Conservation (phyloP, 495 filamentous ascomycete genomes). For the Daldinia vernicosa region DNA sequence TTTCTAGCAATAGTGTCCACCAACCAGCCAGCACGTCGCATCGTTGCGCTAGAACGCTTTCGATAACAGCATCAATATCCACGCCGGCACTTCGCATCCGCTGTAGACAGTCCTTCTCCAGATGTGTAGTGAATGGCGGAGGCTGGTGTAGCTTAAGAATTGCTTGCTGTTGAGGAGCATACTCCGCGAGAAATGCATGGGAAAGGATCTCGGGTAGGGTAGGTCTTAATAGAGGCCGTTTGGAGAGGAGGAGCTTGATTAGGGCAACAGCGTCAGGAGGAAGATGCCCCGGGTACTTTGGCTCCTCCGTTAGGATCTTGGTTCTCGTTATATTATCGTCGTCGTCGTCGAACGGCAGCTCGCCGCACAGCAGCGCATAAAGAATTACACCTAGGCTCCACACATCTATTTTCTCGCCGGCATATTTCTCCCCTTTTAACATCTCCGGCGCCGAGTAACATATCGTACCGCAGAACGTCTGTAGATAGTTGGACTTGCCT, state of each 20-base stretch:
- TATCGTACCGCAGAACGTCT: constrained; percentile 97
- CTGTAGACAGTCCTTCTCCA: constrained; percentile 91
- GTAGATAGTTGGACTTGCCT: constrained; percentile 90
- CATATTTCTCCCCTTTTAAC: constrained; percentile 98
- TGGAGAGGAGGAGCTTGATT: constrained; percentile 80
- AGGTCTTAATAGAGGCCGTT: constrained; percentile 85
- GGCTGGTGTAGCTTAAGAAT: constrained; percentile 87
- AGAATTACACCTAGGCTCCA: constrained; percentile 98
- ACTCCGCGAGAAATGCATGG: constrained; percentile 88
- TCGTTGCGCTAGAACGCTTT: constrained; percentile 87
- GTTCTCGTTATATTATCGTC: constrained; percentile 84
- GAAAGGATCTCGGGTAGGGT: constrained; percentile 86
- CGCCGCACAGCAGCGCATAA: constrained; percentile 89
- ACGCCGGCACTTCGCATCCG: constrained; percentile 96
- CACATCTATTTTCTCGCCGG: constrained; percentile 95
- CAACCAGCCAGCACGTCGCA: constrained; percentile 93
- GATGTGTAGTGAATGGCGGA: constrained; percentile 82
- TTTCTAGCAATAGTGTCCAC: constrained; percentile 96
- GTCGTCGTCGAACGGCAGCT: constrained; percentile 96
- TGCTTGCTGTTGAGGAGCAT: constrained; percentile 87
- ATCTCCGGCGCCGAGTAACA: constrained; percentile 99
- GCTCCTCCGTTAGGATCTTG: constrained; percentile 84
- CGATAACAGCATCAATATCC: constrained; percentile 92
- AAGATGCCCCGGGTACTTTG: constrained; percentile 82
- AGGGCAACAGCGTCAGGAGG: constrained; percentile 79